Evolutionary conservation across 2,329 filamentous ascomycete species (phyloP).

Genomic region (Pseudogymnoascus sp.): DNA sequence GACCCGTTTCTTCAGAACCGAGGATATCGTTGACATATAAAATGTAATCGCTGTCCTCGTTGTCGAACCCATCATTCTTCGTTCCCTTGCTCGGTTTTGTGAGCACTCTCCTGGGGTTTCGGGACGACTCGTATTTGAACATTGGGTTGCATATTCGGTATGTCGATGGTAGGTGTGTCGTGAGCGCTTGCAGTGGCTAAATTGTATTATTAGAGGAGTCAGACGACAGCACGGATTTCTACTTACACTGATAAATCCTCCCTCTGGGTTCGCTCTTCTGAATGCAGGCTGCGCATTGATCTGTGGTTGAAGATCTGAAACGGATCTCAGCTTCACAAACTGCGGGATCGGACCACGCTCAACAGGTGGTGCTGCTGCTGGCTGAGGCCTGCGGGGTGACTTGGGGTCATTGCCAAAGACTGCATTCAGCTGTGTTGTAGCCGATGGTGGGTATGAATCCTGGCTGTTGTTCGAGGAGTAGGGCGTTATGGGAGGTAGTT

Average conservation of each 20-base stretch:
- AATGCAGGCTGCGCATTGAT: conserved; percentile 85
- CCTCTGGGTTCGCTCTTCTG: conserved; percentile 88
- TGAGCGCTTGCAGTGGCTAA: conserved; percentile 90
- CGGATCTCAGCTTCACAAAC: conserved; percentile 70
- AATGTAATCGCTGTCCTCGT: conserved; percentile 98
- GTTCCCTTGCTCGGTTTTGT: conserved; percentile 97
- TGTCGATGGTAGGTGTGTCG: conserved; percentile 83
- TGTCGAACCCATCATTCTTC: conserved; percentile 98
- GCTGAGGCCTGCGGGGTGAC: conserved; percentile 48
- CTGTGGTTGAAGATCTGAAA: conserved; percentile 70
- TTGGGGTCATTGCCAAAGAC: conserved; percentile 52
- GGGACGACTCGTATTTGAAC: conserved; percentile 98
- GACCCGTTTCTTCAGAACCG: conserved; percentile 92
- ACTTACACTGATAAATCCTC: conserved; percentile 92
- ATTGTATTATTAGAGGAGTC: conserved; percentile 22
- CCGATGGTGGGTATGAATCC: conserved; percentile 64
- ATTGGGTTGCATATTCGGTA: conserved; percentile 97
- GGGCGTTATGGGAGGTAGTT: conserved; percentile 66
- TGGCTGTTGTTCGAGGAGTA: conserved; percentile 53
- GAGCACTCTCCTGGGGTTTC: conserved; percentile 88
- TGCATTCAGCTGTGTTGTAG: conserved; percentile 64
- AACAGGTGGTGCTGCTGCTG: conserved; percentile 37
- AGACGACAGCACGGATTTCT: conserved; percentile 6
- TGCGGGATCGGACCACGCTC: conserved; percentile 71
- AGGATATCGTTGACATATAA: conserved; percentile 98